Evolutionary conservation across 352 stramenopile genomes (phyloP).

Genomic region (Phytopythium cucurbitacearum): DNA sequence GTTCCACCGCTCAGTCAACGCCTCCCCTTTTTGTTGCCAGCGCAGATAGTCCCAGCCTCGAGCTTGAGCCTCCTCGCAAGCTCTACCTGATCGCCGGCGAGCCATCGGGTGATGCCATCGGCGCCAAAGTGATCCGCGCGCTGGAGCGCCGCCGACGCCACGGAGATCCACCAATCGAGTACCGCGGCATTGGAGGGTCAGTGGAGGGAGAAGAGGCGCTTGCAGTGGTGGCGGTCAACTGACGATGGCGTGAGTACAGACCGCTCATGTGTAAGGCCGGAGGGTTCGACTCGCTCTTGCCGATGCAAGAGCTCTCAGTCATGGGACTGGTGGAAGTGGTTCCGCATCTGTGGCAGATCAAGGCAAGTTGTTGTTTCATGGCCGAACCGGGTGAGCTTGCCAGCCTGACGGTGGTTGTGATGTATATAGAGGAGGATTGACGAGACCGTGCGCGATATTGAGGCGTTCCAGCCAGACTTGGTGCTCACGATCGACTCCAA

Average conservation of each 20-base stretch:
- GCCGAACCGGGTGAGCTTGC: not conserved
- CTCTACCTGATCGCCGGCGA: conserved; percentile 74
- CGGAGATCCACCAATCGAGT: conserved; percentile 19
- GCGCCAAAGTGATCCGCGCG: conserved; percentile 58
- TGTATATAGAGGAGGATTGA: conserved; percentile 29
- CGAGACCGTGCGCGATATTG: conserved; percentile 55
- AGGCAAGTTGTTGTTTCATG: conserved; percentile 15
- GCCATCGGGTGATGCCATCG: conserved; percentile 72
- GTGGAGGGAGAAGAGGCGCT: not conserved
- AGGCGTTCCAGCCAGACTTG: conserved; percentile 41
- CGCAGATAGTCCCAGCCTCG: not conserved
- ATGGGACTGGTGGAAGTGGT: conserved; percentile 74
- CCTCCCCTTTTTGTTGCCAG: too few relatives aligned
- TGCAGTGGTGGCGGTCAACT: not conserved
- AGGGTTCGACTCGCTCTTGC: conserved; percentile 56
- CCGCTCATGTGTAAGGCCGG: conserved; percentile 43
- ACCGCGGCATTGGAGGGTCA: conserved; percentile 63
- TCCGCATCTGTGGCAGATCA: conserved; percentile 45
- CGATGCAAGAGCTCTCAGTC: conserved; percentile 66
- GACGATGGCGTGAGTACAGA: conserved; percentile 12
- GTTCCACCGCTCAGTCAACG: not conserved
- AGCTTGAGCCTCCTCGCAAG: conserved; percentile 6
- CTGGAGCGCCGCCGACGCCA: conserved; percentile 19
- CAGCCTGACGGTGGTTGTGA: conserved; percentile 1
- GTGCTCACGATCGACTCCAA: conserved; percentile 81